phyloP scores from a whole-genome alignment of 1,284 basidiomycete species.

The Anthracocystis setariae region DNA sequence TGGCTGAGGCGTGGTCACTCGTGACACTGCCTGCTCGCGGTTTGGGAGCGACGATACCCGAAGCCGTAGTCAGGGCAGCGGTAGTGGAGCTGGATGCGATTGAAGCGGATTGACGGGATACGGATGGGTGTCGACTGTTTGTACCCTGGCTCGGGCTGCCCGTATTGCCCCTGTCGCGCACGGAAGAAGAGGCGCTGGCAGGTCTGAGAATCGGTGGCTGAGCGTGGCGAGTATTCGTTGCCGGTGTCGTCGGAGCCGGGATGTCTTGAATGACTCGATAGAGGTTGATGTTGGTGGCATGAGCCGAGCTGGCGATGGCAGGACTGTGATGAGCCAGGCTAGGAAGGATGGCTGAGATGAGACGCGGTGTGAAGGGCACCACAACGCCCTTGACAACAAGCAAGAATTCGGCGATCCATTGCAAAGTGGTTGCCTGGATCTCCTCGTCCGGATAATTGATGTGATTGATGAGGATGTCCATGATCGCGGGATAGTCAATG shows the following conservation, averaged over 20 bases:
- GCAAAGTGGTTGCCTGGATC: conserved; percentile 72
- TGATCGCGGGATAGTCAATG: conserved; percentile 89
- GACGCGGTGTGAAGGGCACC: conserved; percentile 90
- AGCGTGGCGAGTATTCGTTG: conserved; percentile 35
- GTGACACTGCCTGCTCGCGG: conserved; percentile 20
- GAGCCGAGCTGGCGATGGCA: conserved; percentile 87
- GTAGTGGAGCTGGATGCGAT: neutral
- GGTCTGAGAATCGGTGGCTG: conserved; percentile 66
- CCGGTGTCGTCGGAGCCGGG: conserved; percentile 75
- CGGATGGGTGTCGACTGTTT: conserved; percentile 14
- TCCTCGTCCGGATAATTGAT: conserved; percentile 76
- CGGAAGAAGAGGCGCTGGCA: conserved; percentile 21
- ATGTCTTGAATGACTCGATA: conserved; percentile 85
- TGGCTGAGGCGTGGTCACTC: conserved; percentile 14
- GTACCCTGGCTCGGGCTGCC: conserved; percentile 29
- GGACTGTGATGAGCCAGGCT: conserved; percentile 91
- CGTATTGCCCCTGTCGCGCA: conserved; percentile 18
- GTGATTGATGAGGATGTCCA: conserved; percentile 93
- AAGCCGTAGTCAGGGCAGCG: neutral
- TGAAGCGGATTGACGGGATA: conserved; percentile 14
- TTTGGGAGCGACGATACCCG: conserved; percentile 22
- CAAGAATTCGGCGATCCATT: conserved; percentile 92
- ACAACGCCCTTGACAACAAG: conserved; percentile 88
- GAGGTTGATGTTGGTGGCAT: conserved; percentile 85
- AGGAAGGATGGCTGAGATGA: conserved; percentile 90